phyloP scores from a whole-genome alignment of 2,329 filamentous ascomycete species.

The Moelleriella libera region DNA sequence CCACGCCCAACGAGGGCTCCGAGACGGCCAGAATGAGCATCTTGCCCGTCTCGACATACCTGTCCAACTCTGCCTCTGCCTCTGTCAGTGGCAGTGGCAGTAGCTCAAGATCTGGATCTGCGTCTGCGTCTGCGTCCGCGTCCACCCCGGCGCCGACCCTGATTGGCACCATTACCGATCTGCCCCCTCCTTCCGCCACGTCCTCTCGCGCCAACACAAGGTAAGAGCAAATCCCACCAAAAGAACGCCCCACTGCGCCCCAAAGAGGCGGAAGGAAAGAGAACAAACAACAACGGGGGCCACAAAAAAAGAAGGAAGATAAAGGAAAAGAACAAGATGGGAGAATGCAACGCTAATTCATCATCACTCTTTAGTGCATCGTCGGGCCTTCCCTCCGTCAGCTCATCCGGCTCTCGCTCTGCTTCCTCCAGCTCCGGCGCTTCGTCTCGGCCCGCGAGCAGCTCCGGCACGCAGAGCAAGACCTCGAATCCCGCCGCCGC shows the following conservation, averaged over 20 bases:
- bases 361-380: too few species aligned
- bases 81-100: too few species aligned
- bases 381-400: too few species aligned
- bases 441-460: not conserved
- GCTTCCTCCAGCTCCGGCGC: not conserved
- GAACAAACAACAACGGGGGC: too few species aligned
- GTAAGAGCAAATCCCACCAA: too few species aligned
- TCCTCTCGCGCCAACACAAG: not conserved
- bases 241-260: too few species aligned
- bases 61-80: not conserved
- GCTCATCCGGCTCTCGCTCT: not conserved
- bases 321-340: too few species aligned
- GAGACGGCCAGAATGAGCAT: constrained; percentile 1
- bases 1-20: constrained; percentile 1
- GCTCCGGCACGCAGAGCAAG: not conserved
- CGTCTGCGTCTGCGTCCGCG: not conserved
- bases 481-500: constrained; percentile 10
- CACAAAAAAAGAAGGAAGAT: too few species aligned
- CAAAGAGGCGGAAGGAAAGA: too few species aligned
- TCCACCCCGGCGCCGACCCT: not conserved
- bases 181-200: not conserved
- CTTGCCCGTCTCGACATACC: constrained; percentile 1
- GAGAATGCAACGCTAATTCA: too few species aligned
- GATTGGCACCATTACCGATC: constrained; percentile 1
- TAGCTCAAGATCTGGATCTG: not conserved